Base-by-base conservation (phyloP, 2,329 filamentous ascomycete genomes). In the Cryoendolithus antarcticus region DNA sequence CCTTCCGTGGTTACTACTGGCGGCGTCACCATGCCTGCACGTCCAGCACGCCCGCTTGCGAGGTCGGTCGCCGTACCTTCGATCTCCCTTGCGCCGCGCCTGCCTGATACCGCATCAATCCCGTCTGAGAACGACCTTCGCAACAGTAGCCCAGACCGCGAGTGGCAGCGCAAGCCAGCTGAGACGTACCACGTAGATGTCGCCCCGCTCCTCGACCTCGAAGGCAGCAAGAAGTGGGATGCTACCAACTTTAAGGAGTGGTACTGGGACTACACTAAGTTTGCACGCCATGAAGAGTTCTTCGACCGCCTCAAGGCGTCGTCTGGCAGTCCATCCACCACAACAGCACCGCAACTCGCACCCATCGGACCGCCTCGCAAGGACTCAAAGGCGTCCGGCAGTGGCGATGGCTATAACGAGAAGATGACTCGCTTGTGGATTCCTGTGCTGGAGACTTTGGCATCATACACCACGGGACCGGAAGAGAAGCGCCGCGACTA, bases 361-460 rank as follows among this genome's bases (percentile, higher is more conserved):
- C 33, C 44, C 13, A 37, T 34, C 28, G 34, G 34, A 11, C 35
- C 34, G 29, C 9, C 19, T 24, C 31, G 31, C 9, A 15, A 6
- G 11, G 31, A 11, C 15, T 32, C 31, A 2, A 37, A 37, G n/a
- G 27, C 5, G 9, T 4, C 33, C 6, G 12, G 29, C 28, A 42
- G n/a, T 32, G 19, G 15, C 6, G 13, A 40, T 6, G 41, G 35
- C 27, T 48, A 47, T 31, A 46, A 47, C 9, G 24, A 27, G 7
- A 27, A 27, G 7, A 57, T 57, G 12, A 63, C 58, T 11, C 57
- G 55, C 29, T 41, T 62, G 3, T 59, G 67, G 38, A 55, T 66
- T 5, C 58, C 62, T 2, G 44, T 67, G 8, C 59, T 62, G 36
- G 64, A 67, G 44, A 65, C 58, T 27, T 53, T 69, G 2, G 53